phyloP scores from a whole-genome alignment of 2,329 filamentous ascomycete species.

The Albophoma yamanashiensis region DNA sequence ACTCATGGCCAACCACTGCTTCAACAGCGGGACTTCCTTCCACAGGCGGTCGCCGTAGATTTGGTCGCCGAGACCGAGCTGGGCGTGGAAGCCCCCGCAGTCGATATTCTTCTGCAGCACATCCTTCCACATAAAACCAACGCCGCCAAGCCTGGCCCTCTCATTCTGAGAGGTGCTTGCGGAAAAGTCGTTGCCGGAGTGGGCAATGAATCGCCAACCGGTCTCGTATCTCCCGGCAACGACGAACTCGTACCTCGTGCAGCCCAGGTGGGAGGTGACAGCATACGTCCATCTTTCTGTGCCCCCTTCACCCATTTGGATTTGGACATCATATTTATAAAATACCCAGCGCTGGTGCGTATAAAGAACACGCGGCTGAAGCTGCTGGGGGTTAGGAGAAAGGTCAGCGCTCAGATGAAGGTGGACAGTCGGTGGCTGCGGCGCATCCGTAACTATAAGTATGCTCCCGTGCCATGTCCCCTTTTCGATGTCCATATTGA shows the following conservation, averaged over 20 bases:
- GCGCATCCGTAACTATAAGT: constrained; percentile 80
- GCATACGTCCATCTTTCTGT: constrained; percentile 94
- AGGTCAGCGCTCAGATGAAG: constrained; percentile 84
- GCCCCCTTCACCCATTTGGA: constrained; percentile 76
- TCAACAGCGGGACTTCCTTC: constrained; percentile 88
- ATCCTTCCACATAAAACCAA: constrained; percentile 98
- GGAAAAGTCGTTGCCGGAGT: constrained; percentile 93
- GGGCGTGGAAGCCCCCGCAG: constrained; percentile 89
- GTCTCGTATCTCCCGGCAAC: constrained; percentile 84
- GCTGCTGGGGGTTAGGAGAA: constrained; percentile 82
- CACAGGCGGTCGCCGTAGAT: constrained; percentile 92
- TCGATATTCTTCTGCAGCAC: constrained; percentile 96
- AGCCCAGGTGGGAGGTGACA: constrained; percentile 91
- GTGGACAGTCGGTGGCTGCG: constrained; percentile 91
- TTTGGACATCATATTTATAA: constrained; percentile 84
- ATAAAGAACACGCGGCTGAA: constrained; percentile 72
- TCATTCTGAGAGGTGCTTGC: constrained; percentile 80
- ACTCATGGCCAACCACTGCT: constrained; percentile 89
- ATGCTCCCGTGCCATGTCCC: constrained; percentile 91
- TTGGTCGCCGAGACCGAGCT: constrained; percentile 85
- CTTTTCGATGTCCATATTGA: constrained; percentile 91
- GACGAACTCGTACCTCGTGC: constrained; percentile 95
- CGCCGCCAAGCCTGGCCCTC: constrained; percentile 72
- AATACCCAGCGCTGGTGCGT: constrained; percentile 93
- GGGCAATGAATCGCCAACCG: constrained; percentile 91